A percentile compares a stretch with the other conserved stretches of the same genome.
Conservation (phyloP, 441 rosid genomes). For the Kokia cookei region DNA sequence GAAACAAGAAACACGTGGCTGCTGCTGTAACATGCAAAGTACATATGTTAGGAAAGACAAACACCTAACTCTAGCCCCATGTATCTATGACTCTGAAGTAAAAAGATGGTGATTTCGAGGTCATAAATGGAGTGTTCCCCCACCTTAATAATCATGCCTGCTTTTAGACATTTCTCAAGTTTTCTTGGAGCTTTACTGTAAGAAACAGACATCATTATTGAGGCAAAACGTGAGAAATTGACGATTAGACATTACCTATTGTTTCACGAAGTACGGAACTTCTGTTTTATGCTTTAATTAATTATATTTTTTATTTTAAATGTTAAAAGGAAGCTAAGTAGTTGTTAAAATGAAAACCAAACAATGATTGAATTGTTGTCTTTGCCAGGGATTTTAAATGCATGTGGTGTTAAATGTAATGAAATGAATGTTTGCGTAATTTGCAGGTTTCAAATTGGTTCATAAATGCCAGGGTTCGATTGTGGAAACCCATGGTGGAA, state of each 20-base stretch:
- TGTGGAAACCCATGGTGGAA: slow-evolving; percentile 99
- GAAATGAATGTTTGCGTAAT: not conserved
- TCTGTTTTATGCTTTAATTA: no score
- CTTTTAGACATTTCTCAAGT: not conserved
- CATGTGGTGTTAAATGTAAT: not conserved
- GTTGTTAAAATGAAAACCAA: no score
- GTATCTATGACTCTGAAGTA: not conserved
- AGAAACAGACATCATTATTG: not conserved
- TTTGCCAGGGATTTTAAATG: not conserved
- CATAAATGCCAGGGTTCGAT: slow-evolving; percentile 92
- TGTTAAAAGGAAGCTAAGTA: no score
- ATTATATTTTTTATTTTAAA: no score
- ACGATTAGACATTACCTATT: not conserved
- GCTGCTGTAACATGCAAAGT: not conserved
- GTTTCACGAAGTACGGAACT: no score
- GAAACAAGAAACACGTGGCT: not conserved
- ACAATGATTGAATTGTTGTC: not conserved
- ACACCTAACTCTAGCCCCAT: slow-evolving; percentile 7
- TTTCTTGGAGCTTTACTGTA: slow-evolving; percentile 2
- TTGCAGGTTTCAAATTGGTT: slow-evolving; percentile 84
- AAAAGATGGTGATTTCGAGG: not conserved
- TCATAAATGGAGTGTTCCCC: not conserved
- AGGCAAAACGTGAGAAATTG: not conserved
- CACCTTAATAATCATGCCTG: not conserved
- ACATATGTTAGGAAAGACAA: not conserved